Base-by-base conservation (phyloP, 2,329 filamentous ascomycete species). In the Nannizziopsis barbatae region DNA sequence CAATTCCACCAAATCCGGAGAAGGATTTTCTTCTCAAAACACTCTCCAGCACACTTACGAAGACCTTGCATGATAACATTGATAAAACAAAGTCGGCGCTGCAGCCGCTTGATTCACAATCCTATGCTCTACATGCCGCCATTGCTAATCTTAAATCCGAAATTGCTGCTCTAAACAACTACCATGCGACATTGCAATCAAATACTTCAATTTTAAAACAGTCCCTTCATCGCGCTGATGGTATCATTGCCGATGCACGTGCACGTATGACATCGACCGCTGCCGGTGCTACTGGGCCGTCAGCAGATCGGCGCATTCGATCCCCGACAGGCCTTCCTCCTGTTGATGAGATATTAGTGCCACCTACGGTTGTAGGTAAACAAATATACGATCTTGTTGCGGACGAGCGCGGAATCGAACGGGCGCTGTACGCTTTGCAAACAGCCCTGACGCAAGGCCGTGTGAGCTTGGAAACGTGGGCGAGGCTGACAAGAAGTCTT, bases 1-100 rank as follows among this genome's bases (percentile, higher is more conserved):
- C 90, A 0, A 87, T 95, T 30, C 90, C 92, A 0, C 89, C 88
- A 0, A 98, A 98, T 59, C 92, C 92, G 0, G 87, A 96, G 66
- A 95, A 95, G 63, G 88, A 96, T 64, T 83, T 84, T 15, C 77
- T 96, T 12, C 75, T 95, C 2, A 76, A 77, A 46, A 84, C 88
- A 39, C 76, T 96, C 27, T 87, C 83, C 32, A 72, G 76, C 49
- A 78, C 81, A 0, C 71, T 96, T 2, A 73, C 80, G 47, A 70
- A 77, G 35, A 81, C 85, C 53, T 80, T 89, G 12, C 79, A 81
- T 52, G 75, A 76, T 42, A 82, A 80, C 46, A 76, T 84, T 41
- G 67, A 76, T 20, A 84, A 92, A 59, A 89, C 89, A 56, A 75
- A 79, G 14, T 75, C 83, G 11, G 86, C 84, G 15, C 74, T 95